phyloP scores from a whole-genome alignment of 441 rosid species.

The Arabidopsis hybrid region DNA sequence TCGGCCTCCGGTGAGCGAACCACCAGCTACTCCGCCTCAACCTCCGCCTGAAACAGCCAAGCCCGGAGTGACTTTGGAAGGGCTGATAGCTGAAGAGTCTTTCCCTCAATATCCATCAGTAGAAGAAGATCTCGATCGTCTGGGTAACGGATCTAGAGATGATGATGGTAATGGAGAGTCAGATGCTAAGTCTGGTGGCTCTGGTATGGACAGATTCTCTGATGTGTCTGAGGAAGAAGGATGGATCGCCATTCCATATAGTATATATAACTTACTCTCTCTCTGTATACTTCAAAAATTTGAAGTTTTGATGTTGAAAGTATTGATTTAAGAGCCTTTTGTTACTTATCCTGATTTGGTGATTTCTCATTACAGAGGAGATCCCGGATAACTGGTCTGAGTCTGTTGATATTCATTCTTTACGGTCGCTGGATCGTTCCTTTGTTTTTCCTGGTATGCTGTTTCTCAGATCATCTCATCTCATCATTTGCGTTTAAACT shows the following conservation, averaged over 20 bases:
- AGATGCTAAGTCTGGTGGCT: conserved; percentile 45
- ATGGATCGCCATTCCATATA: conserved; percentile 83
- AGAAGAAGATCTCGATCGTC: conserved; percentile 56
- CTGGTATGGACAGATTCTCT: conserved; percentile 55
- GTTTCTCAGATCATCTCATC: conserved; percentile 35
- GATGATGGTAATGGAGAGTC: conserved; percentile 48
- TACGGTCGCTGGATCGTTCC: conserved; percentile 73
- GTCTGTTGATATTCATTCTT: conserved; percentile 63
- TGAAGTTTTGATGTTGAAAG: background rate
- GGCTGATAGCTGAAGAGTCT: conserved; percentile 68
- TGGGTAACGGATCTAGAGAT: conserved; percentile 50
- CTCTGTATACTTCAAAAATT: background rate
- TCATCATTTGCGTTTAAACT: conserved; percentile 30
- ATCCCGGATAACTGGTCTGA: conserved; percentile 78
- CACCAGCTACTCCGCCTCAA: conserved; percentile 47
- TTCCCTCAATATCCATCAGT: conserved; percentile 55
- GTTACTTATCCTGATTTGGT: conserved; percentile 15
- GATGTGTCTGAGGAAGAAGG: conserved; percentile 93
- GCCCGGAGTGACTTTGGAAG: conserved; percentile 62
- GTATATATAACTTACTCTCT: conserved; percentile 52
- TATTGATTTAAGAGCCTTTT: background rate
- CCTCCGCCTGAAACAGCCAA: conserved; percentile 48
- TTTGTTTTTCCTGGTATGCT: conserved; percentile 90
- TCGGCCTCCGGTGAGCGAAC: conserved; percentile 58
- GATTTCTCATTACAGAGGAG: conserved; percentile 54